A percentile compares a stretch with the other conserved stretches of the same genome.
phyloP scores from a whole-genome alignment of 2,329 filamentous ascomycete genomes.

The Triangularia setosa region DNA sequence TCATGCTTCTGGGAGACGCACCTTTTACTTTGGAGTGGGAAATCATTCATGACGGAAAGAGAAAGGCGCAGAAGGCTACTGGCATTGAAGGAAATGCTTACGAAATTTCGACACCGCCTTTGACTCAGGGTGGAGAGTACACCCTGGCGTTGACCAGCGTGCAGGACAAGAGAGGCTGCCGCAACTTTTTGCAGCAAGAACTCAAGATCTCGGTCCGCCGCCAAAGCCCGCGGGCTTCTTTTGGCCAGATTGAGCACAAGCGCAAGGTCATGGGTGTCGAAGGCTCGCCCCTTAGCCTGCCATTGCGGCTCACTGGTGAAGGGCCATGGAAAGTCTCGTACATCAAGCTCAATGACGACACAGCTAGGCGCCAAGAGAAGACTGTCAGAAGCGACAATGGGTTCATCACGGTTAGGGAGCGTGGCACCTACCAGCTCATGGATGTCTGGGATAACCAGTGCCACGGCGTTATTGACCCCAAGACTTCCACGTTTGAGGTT shows the following conservation, averaged over 20 bases:
- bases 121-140: conserved; percentile 85
- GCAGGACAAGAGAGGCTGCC: conserved; percentile 81
- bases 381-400: conserved; percentile 61
- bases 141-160: conserved; percentile 80
- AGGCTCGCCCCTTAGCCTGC: conserved; percentile 67
- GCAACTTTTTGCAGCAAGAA: conserved; percentile 79
- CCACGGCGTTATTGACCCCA: conserved; percentile 72
- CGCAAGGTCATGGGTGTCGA: conserved; percentile 72
- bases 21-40: conserved; percentile 93
- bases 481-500: conserved; percentile 72
- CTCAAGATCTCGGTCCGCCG: conserved; percentile 81
- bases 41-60: conserved; percentile 81
- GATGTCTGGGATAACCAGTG: conserved; percentile 76
- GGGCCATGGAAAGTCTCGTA: conserved; percentile 80
- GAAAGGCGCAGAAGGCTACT: conserved; percentile 62
- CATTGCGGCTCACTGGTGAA: conserved; percentile 80
- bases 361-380: conserved; percentile 41
- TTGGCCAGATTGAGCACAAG: conserved; percentile 81
- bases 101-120: conserved; percentile 69
- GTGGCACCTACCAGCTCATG: conserved; percentile 76
- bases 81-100: conserved; percentile 60
- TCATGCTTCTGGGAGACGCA: conserved; percentile 73
- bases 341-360: conserved; percentile 57
- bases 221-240: conserved; percentile 81
- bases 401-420: conserved; percentile 58